Conservation (phyloP, 306 rosid genomes). For the Cicer chorassanicum region DNA sequence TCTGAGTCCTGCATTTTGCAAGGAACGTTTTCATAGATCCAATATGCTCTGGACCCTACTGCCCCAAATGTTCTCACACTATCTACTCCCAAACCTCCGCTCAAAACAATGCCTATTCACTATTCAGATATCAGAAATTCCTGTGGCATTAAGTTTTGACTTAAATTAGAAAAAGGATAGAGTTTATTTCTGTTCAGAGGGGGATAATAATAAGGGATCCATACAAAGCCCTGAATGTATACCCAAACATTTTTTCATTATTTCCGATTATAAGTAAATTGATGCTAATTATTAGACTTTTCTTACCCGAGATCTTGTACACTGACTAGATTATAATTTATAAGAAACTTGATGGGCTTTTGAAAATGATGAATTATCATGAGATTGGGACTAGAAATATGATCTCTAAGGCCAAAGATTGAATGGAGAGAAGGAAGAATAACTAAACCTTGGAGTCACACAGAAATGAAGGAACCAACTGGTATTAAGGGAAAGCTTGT, state of each 20-base stretch:
- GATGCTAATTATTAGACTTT: conserved; percentile 19
- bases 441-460: conserved; percentile 10
- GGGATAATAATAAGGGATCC: conserved; percentile 3
- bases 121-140: conserved; percentile 14
- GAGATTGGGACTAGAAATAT: conserved; percentile 12
- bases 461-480: background rate
- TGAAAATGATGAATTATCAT: conserved; percentile 18
- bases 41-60: conserved; percentile 13
- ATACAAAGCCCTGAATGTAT: background rate
- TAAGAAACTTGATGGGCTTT: conserved; percentile 3
- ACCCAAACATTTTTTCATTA: conserved; percentile 7
- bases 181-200: background rate
- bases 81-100: conserved; percentile 19
- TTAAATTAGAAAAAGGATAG: background rate
- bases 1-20: conserved; percentile 24
- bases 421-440: background rate
- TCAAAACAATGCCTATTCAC: background rate
- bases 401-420: conserved; percentile 17
- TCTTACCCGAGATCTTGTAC: background rate
- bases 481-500: background rate
- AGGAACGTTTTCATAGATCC: conserved; percentile 13
- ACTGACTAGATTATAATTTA: background rate
- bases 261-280: background rate
- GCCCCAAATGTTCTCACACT: conserved; percentile 25
- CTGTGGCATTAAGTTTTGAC: background rate